Evolutionary conservation across 164 flowering plant species (phyloP), one percentile per base, ranked within the genome.

Genomic region (Berberis vulgaris): DNA sequence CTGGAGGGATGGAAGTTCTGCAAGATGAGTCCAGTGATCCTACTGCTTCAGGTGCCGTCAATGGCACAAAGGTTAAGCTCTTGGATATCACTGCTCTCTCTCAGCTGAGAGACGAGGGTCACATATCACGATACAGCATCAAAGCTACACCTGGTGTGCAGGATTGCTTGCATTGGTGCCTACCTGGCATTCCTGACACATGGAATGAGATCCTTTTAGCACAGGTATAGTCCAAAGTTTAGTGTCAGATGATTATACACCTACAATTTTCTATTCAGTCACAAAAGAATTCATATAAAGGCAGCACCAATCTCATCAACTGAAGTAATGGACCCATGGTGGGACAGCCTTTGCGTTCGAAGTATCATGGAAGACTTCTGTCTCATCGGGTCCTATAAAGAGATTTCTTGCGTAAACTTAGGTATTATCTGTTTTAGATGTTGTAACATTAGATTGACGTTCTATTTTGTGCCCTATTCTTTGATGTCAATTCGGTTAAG

Each of bases 151-250:
- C 79, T 5, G 91, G 89, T 5, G 67, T 71, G 50, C 91, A 87
- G 54, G 96, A 89, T 74, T 89, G 96, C 74, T 72, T 89, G 77
- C 96, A 89, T 66, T 89, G 96, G 96, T 89, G 96, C 70, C 72
- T 89, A 45, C 96, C 96, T 5, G 93, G 96, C 41, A 74, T 89
- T 71, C 96, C 96, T 47, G 96, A 88, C 70, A 79, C 88, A 6
- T 88, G 96, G 96, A 88, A 88, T 68, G 90, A 88, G 62, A 58
- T 89, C 49, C 83, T 89, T 56, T 77, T 67, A 61, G 85, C 87
- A 45, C 89, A 83, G 55, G 50, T 85, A 6, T 83, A 79, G 45
- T 12, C 54, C 0, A 3, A 26, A 52, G n/a, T 52, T 10, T 52
- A 7, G n/a, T 52, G n/a, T 4, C n/a, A 26, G 11, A 26, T 26